phyloP scores from a whole-genome alignment of 106 monocot genomes.

The Acanthochlamys bracteata region DNA sequence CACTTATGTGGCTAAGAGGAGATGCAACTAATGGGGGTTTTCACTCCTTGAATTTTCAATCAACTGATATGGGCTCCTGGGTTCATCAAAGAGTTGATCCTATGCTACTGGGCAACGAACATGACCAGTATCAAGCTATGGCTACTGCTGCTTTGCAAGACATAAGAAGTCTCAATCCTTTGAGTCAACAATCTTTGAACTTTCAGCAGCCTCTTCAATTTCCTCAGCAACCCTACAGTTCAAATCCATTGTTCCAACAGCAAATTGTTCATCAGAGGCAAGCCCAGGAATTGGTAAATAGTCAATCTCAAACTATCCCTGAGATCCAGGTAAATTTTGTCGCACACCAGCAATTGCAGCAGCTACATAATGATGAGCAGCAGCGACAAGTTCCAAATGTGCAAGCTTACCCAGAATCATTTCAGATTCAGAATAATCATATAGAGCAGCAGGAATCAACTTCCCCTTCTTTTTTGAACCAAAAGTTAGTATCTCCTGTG shows the following conservation, averaged over 20 bases:
- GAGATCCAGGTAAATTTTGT: constrained; percentile 19
- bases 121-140: constrained; percentile 67
- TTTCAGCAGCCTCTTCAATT: constrained; percentile 68
- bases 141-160: constrained; percentile 62
- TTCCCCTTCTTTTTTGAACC: constrained; percentile 24
- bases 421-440: constrained; percentile 31
- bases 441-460: constrained; percentile 28
- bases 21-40: constrained; percentile 45
- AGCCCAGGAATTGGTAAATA: constrained; percentile 23
- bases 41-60: constrained; percentile 61
- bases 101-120: constrained; percentile 38
- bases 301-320: constrained; percentile 33
- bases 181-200: constrained; percentile 63
- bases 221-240: constrained; percentile 37
- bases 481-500: constrained; percentile 46
- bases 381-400: constrained; percentile 37
- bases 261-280: constrained; percentile 53
- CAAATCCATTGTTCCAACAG: constrained; percentile 40
- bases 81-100: constrained; percentile 60
- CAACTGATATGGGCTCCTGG: constrained; percentile 52
- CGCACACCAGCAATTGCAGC: constrained; percentile 49
- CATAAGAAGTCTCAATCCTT: constrained; percentile 36
- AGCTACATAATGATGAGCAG: constrained; percentile 35
- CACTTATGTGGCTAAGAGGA: constrained; percentile 72
- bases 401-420: constrained; percentile 35